A percentile compares a stretch with the other conserved stretches of the same genome.
Evolutionary conservation across 2,329 filamentous ascomycete genomes (phyloP).

Genomic region (Talaromyces amestolkiae): DNA sequence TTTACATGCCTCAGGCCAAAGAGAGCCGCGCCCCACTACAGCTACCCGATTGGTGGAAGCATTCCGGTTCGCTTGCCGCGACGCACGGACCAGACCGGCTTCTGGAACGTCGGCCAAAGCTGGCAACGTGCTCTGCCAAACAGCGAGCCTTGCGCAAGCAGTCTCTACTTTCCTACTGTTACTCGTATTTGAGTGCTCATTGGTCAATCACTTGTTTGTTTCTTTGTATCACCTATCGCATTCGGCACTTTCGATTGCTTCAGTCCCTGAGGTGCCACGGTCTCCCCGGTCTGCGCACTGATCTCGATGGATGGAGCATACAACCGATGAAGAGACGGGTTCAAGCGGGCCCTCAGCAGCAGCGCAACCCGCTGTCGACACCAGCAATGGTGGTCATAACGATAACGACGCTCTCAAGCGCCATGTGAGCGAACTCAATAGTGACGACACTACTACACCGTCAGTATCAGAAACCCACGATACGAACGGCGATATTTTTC

Average conservation of each 20-base stretch:
- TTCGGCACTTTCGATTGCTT: background rate
- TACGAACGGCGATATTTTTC: background rate
- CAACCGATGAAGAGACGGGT: slow-evolving; percentile 19
- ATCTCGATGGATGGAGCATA: slow-evolving; percentile 20
- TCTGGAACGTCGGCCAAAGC: background rate
- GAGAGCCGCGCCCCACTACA: background rate
- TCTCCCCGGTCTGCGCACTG: background rate
- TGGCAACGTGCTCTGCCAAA: background rate
- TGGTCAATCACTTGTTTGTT: background rate
- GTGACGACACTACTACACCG: background rate
- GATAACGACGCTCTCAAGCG: background rate
- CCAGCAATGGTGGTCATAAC: background rate
- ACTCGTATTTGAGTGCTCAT: background rate
- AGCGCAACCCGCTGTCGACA: slow-evolving; percentile 9
- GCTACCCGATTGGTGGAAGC: background rate
- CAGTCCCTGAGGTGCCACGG: background rate
- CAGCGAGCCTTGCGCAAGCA: background rate
- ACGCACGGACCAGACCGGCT: background rate
- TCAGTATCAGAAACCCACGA: background rate
- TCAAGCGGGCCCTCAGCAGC: slow-evolving; percentile 2
- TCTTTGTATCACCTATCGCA: background rate
- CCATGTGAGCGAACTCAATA: background rate
- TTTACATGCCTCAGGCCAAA: background rate
- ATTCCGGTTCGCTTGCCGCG: background rate
- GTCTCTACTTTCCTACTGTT: too few relatives aligned